Base-by-base conservation (phyloP, 805 yeast species). In the Nematodospora valgi region DNA sequence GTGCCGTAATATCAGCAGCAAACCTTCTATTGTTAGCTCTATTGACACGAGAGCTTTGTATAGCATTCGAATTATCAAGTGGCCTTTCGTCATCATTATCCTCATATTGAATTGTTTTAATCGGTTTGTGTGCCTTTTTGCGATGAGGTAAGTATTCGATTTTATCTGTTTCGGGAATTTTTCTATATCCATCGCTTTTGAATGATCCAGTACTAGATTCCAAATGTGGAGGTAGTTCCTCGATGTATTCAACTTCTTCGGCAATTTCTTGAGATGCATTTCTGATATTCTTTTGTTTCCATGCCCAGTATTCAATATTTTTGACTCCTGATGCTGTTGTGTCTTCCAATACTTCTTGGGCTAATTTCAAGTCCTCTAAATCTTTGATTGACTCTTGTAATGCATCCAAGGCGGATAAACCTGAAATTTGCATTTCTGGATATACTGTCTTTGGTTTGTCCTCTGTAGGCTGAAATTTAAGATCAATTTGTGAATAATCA, bases 1-100 rank as follows among this genome's bases (percentile, higher is more conserved):
- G 89, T 1, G 89, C 86, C 49, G 81, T 83, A 27, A 87, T 82
- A 55, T 86, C 96, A 17, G 93, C 96, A 4, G 85, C 96, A 51
- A 85, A 81, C 44, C 96, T 73, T 62, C 96, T 78, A 51, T 85
- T 86, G 46, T 82, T 80, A 11, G 93, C 95, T 52, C 96, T 76
- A 53, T 84, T 87, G 35, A 81, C 83, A 52, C 96, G 78, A 3
- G 95, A 86, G 40, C 88, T 82, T 42, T 82, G 82, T 20, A 49
- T 39, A 22, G 44, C 51, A 34, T 45, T 53, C 26, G 23, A 20
- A 19, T 27, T 27, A 13, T 37, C 34, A 25, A 22, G 37, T 8
- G 30, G 15, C 22, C 15, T 35, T 18, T 37, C 39, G 19, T 52
- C 50, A 14, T 68, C 74, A 14, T 76, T 80, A 20, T 73, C 82